Base-by-base conservation (phyloP, 495 filamentous ascomycete species). In the Penicillium simplicissimum region DNA sequence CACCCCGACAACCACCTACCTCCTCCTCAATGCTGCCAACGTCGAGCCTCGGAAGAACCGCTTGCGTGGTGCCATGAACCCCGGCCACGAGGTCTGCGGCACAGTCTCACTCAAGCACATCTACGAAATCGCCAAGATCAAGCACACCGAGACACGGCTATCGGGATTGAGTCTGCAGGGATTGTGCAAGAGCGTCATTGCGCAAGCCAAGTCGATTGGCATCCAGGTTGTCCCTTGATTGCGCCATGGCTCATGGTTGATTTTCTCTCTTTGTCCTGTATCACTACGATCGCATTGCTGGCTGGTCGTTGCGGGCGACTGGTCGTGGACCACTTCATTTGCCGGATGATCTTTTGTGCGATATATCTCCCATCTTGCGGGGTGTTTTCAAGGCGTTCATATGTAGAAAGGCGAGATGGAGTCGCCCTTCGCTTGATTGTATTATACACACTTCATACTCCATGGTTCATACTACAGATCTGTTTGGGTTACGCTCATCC, bases 111-210 rank as follows among this genome's bases (percentile, higher is more conserved):
- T 99, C 68, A 99, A 99, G 81, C 95, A 99, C 77, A 78, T 99
- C 51, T 97, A 94, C 71, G 94, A 98, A 81, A 99, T 99, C 74
- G 95, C 95, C 68, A 90, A 90, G 81, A 96, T 98, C 76, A 99
- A 99, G 83, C 86, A 91, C 61, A 78, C 82, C 57, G 95, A 98
- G 79, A 79, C 87, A 55, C 81, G 95, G 57, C 79, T 98, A 65
- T 90, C 88, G 9, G 93, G 91, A 38, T 72, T 97, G 73, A 82
- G 85, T 48, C 70, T 97, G 63, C 85, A 94, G 78, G 91, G 92
- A 1, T 64, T 99, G 52, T 92, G 89, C 75, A 91, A 87, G 81
- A 88, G 87, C 68, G 84, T 99, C 61, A 90, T 98, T 64, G 86
- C 84, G 55, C 90, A 96, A 76, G 91, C 92, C 67, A 93, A 87